phyloP scores from a whole-genome alignment of 225 moss, liverwort and hornwort genomes.

The Rhytidiadelphus loreus region DNA sequence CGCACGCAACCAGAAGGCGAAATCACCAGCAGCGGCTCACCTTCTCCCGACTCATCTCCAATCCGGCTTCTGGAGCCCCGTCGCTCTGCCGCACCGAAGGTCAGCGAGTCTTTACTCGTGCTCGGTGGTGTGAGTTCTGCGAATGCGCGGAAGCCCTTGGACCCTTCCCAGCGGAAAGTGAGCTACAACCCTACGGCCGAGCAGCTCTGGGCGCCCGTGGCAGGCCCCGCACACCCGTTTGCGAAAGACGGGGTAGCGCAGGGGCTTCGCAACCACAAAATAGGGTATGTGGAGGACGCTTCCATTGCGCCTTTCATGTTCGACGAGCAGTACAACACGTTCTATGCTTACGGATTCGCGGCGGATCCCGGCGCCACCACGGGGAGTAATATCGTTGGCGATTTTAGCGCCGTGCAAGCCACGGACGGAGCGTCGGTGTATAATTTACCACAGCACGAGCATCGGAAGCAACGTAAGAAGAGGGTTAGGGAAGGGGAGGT shows the following conservation, averaged over 20 bases:
- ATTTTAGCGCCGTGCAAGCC: slow-evolving; percentile 31
- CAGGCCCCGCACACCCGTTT: slow-evolving; percentile 87
- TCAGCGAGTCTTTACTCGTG: slow-evolving; percentile 53
- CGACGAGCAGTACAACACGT: slow-evolving; percentile 97
- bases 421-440: slow-evolving; percentile 78
- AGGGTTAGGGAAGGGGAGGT: slow-evolving; percentile 30
- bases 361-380: slow-evolving; percentile 67
- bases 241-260: slow-evolving; percentile 86
- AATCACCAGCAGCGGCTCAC: slow-evolving; percentile 23
- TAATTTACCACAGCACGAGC: slow-evolving; percentile 80
- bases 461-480: slow-evolving; percentile 75
- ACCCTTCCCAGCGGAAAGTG: slow-evolving; percentile 79
- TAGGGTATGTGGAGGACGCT: slow-evolving; percentile 93
- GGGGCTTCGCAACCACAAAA: slow-evolving; percentile 82
- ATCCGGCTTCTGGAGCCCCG: slow-evolving; percentile 48
- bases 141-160: slow-evolving; percentile 46
- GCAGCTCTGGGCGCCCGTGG: slow-evolving; percentile 94
- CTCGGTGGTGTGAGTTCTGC: neutral
- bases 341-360: slow-evolving; percentile 82
- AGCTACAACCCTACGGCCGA: slow-evolving; percentile 89
- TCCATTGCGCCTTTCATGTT: slow-evolving; percentile 91
- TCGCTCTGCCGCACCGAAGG: slow-evolving; percentile 75
- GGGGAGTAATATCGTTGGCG: slow-evolving; percentile 69
- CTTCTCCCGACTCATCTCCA: slow-evolving; percentile 59
- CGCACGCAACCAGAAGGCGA: slow-evolving; percentile 15